Conservation (phyloP, 352 stramenopile species). For the Globisporangium solare region DNA sequence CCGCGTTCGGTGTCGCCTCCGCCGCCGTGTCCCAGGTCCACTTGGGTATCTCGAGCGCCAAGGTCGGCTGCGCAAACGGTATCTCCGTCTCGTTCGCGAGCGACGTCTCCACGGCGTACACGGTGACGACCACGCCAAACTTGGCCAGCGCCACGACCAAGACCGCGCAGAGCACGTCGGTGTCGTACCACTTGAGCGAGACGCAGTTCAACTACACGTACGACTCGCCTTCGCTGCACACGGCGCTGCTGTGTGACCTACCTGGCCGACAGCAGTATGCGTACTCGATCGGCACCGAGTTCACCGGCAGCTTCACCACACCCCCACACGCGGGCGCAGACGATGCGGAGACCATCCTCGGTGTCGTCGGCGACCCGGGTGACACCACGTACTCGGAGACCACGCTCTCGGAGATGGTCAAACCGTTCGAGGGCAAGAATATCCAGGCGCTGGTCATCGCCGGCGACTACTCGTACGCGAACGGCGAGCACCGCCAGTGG, state of each 20-base stretch:
- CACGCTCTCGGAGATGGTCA: slow-evolving; percentile 24
- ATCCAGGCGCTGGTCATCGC: slow-evolving; percentile 45
- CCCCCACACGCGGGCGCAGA: slow-evolving; percentile 25
- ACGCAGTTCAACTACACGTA: slow-evolving; percentile 48
- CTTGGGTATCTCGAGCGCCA: slow-evolving; percentile 26
- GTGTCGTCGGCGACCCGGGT: slow-evolving; percentile 35
- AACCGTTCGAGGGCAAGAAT: slow-evolving; percentile 32
- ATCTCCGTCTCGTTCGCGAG: slow-evolving; percentile 39
- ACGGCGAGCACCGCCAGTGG: slow-evolving; percentile 61
- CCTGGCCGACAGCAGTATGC: slow-evolving; percentile 34
- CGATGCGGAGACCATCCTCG: slow-evolving; percentile 34
- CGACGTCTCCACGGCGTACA: slow-evolving; percentile 21
- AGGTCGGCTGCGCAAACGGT: slow-evolving; percentile 28
- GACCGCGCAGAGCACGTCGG: slow-evolving; percentile 22
- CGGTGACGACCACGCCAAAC: slow-evolving; percentile 20
- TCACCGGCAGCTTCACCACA: slow-evolving; percentile 29
- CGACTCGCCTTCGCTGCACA: slow-evolving; percentile 44
- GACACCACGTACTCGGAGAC: slow-evolving; percentile 32
- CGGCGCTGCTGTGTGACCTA: slow-evolving; percentile 38
- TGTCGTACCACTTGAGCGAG: slow-evolving; percentile 31
- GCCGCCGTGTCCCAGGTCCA: slow-evolving; percentile 44
- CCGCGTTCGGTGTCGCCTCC: slow-evolving; percentile 18
- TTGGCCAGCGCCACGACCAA: slow-evolving; percentile 13
- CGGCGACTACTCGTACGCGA: slow-evolving; percentile 65
- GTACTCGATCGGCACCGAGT: slow-evolving; percentile 30